These are phyloP conservation scores for Aspergillus pseudoviridinutans DNA, from an alignment of 2,329 filamentous ascomycete species.

Conservation along the genomic window DNA sequence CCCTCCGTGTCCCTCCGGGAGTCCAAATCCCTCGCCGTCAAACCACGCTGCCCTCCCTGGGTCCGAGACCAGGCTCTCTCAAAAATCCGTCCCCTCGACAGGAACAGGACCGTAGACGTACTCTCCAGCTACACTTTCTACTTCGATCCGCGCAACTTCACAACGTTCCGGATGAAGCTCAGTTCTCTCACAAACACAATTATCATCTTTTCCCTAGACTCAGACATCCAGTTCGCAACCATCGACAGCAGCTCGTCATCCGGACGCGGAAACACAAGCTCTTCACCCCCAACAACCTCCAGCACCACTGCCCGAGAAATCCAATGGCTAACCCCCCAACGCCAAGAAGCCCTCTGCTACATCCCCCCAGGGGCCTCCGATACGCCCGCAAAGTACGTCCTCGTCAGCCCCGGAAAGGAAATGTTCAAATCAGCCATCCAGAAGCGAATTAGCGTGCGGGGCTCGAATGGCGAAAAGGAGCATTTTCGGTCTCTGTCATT, in stretches of 20 bases:
- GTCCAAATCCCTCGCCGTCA: conserved; percentile 28
- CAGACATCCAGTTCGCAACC: conserved; percentile 23
- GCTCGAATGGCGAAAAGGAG: conserved; percentile 19
- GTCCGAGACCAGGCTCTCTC: conserved; percentile 24
- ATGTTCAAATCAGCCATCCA: conserved; percentile 24
- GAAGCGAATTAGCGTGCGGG: conserved; percentile 21
- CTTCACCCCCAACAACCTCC: background rate
- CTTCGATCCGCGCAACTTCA: conserved; percentile 29
- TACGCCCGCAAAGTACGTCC: conserved; percentile 19
- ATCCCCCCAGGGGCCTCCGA: conserved; percentile 5
- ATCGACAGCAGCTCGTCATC: conserved; percentile 11
- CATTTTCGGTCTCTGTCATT: conserved; percentile 18
- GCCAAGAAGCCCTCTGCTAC: conserved; percentile 21
- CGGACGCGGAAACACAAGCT: conserved; percentile 3
- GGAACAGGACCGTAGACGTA: conserved; percentile 13
- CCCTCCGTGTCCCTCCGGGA: conserved; percentile 28
- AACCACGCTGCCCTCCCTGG: conserved; percentile 20
- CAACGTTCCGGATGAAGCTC: conserved; percentile 31
- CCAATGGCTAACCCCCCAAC: conserved; percentile 24
- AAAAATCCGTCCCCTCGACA: conserved; percentile 19
- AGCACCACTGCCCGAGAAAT: background rate
- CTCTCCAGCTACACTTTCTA: conserved; percentile 26
- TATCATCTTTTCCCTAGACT: conserved; percentile 26
- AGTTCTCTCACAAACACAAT: conserved; percentile 24
- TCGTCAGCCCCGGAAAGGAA: conserved; percentile 24